phyloP scores from a whole-genome alignment of 345 rosid genomes.

The Gossypioides kirkii region DNA sequence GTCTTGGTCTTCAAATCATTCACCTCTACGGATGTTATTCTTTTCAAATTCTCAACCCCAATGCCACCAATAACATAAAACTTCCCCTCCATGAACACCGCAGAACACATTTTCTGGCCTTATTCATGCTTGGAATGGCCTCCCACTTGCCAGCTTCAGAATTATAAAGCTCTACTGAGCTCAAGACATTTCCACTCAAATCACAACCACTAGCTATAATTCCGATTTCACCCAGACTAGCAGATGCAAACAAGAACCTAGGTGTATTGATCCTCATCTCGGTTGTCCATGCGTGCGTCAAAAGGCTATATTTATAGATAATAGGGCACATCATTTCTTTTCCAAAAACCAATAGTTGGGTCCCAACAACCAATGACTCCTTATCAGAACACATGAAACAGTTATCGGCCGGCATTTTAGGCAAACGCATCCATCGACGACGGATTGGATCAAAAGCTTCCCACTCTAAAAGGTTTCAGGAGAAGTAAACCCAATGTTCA shows the following conservation, averaged over 20 bases:
- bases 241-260: conserved; percentile 73
- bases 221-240: conserved; percentile 55
- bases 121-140: conserved; percentile 53
- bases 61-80: conserved; percentile 75
- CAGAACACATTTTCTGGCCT: conserved; percentile 73
- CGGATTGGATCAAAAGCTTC: conserved; percentile 69
- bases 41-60: conserved; percentile 32
- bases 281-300: conserved; percentile 47
- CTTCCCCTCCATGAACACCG: conserved; percentile 72
- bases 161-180: conserved; percentile 65
- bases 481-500: conserved; percentile 82
- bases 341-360: conserved; percentile 64
- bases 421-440: conserved; percentile 63
- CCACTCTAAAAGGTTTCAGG: conserved; percentile 67
- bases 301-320: conserved; percentile 46
- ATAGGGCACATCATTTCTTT: conserved; percentile 37
- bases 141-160: conserved; percentile 52
- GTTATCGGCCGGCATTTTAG: conserved; percentile 45
- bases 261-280: conserved; percentile 49
- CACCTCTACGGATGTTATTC: conserved; percentile 58
- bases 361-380: conserved; percentile 64
- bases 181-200: conserved; percentile 42
- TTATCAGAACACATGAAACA: conserved; percentile 54
- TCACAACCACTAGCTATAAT: conserved; percentile 86
- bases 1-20: conserved; percentile 46